phyloP scores from a whole-genome alignment of 768 basidiomycete species.

The Pleurotus citrinopileatus region DNA sequence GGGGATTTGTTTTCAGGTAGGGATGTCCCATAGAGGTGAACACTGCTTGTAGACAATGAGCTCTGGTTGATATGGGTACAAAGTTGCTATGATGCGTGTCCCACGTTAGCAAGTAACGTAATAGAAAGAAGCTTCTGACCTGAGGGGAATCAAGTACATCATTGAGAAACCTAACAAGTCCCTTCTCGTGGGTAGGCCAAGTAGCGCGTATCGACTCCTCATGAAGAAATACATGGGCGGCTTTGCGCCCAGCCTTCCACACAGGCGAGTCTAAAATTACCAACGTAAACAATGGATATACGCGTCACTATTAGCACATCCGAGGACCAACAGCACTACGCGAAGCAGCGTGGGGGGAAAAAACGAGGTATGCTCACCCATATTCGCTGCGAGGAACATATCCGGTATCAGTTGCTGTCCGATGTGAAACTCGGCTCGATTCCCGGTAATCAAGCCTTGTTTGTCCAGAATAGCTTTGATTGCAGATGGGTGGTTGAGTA shows the following conservation, averaged over 20 bases:
- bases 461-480: constrained; percentile 27
- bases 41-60: constrained; percentile 13
- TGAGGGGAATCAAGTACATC: constrained; percentile 24
- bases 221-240: constrained; percentile 16
- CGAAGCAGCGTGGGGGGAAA: too few relatives aligned
- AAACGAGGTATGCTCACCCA: background rate
- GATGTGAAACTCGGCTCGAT: constrained; percentile 21
- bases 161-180: constrained; percentile 25
- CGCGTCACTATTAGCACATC: too few relatives aligned
- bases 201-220: constrained; percentile 16
- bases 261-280: background rate
- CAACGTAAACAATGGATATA: too few relatives aligned
- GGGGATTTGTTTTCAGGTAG: constrained; percentile 12
- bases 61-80: constrained; percentile 14
- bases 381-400: background rate
- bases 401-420: constrained; percentile 5
- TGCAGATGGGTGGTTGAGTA: constrained; percentile 18
- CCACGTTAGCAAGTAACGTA: background rate
- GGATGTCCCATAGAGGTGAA: constrained; percentile 16
- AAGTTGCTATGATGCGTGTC: constrained; percentile 19
- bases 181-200: constrained; percentile 24
- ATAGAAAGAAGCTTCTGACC: constrained; percentile 16
- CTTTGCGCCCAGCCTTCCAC: constrained; percentile 17
- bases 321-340: too few relatives aligned
- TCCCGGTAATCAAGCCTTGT: constrained; percentile 18